Percentiles rank a stretch among this genome's conserved stretches.
Conservation (phyloP, 1,139 yeast genomes). For the Geotrichum reessii region DNA sequence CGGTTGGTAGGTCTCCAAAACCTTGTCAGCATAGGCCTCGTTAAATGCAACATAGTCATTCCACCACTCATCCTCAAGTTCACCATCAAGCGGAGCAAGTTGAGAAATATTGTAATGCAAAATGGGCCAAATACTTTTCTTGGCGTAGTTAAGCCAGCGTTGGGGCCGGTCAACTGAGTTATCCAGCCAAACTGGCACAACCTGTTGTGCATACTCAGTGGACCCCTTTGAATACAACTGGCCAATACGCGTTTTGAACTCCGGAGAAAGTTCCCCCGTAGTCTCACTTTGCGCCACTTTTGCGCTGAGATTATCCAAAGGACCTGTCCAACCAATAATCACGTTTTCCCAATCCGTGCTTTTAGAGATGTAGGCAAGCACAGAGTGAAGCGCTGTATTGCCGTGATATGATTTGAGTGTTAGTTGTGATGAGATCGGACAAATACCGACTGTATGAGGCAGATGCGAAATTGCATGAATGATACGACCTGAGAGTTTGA, state of each 20-base stretch:
- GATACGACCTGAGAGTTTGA: conserved; percentile 55
- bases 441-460: conserved; percentile 50
- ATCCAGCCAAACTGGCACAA: conserved; percentile 83
- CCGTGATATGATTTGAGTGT: conserved; percentile 65
- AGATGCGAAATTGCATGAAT: conserved; percentile 62
- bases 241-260: background rate
- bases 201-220: conserved; percentile 42
- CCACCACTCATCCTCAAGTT: conserved; percentile 76
- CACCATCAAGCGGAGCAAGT: conserved; percentile 53
- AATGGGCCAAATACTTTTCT: conserved; percentile 85
- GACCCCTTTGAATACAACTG: conserved; percentile 11
- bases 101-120: conserved; percentile 81
- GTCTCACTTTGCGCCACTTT: conserved; percentile 18
- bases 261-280: conserved; percentile 1
- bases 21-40: conserved; percentile 79
- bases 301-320: conserved; percentile 14
- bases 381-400: conserved; percentile 74
- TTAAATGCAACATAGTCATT: conserved; percentile 82
- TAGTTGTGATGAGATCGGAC: conserved; percentile 11
- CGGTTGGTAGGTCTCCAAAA: conserved; percentile 64
- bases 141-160: conserved; percentile 85
- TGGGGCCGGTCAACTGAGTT: conserved; percentile 55
- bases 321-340: conserved; percentile 22
- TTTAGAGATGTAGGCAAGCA: conserved; percentile 55
- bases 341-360: conserved; percentile 58